Percentiles rank a stretch among this genome's conserved stretches.
Evolutionary conservation across 2,329 filamentous ascomycete genomes (phyloP).

Genomic region (Didymella pinodella): DNA sequence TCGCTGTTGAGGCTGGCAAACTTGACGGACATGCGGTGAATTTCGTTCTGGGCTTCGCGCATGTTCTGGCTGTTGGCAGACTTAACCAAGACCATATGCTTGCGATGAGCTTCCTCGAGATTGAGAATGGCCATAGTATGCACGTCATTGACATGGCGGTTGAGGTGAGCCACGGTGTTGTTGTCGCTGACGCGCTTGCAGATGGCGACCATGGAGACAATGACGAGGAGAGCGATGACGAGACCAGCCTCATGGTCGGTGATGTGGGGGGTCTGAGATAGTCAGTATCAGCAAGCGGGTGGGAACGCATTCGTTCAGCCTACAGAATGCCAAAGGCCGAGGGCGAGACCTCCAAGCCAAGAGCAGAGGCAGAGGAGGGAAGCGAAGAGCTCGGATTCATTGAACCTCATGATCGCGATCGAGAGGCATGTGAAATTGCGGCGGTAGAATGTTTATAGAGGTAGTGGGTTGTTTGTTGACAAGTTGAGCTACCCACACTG

Average conservation of each 20-base stretch:
- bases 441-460: neutral
- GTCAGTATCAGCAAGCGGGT: neutral
- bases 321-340: slow-evolving; percentile 8
- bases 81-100: slow-evolving; percentile 15
- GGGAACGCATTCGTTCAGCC: neutral
- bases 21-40: slow-evolving; percentile 11
- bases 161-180: slow-evolving; percentile 13
- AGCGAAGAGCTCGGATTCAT: neutral
- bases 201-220: slow-evolving; percentile 6
- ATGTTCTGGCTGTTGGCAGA: slow-evolving; percentile 8
- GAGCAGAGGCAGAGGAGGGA: slow-evolving; percentile 3
- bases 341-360: neutral
- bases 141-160: slow-evolving; percentile 5
- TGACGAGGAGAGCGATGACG: slow-evolving; percentile 16
- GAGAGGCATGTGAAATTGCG: neutral
- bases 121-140: slow-evolving; percentile 16
- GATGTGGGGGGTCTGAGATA: neutral
- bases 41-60: slow-evolving; percentile 10
- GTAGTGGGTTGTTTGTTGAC: slow-evolving; percentile 1
- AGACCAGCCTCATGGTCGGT: neutral
- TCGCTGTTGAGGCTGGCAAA: slow-evolving; percentile 25
- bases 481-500: neutral
- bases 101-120: slow-evolving; percentile 21
- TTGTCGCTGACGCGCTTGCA: slow-evolving; percentile 1
- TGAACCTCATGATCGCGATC: slow-evolving; percentile 1